Evolutionary conservation across 169 alveolate species (phyloP), one percentile per base, ranked within the genome.

Genomic region (Besnoitia besnoiti): DNA sequence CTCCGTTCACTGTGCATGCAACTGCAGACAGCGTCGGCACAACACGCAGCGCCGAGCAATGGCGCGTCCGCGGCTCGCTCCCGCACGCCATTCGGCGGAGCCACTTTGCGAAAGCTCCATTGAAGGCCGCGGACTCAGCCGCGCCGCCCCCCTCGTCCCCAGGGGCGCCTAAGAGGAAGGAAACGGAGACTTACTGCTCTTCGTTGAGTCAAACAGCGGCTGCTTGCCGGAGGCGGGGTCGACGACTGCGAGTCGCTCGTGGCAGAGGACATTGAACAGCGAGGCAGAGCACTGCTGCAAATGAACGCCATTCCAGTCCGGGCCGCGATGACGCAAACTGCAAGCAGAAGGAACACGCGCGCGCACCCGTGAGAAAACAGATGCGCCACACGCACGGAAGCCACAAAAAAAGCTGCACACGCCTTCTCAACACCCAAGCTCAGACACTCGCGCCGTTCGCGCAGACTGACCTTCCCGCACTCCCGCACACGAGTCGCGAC

Each of bases 231-330:
- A 73, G 16, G 80, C 42, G 27, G 95, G 95, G 42, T 92, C 91
- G 30, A 92, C 95, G 37, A 92, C 85, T 14, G 95, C 49, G 19
- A 92, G 85, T 19, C 95, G 95, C 84, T 92, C 95, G 46, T 92
- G 95, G 77, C 76, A 62, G 44, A 92, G 5, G 16, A 49, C 92
- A 39, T 59, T 76, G 80, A 35, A 14, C 35, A 47, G 49, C 16
- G 80, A 16, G 47, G 33, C 51, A 21, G 47, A 14, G n/a, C 16
- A 27, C 5, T 2, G 0, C 35, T 85, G 92, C 37, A 92, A 44
- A 55, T 85, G 90, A 8, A 85, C 39, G 55, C 95, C 95, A n/a
- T 85, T 92, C 95, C 92, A 91, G 73, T 91, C 94, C 19, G 94
- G 94, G 14, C 94, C 94, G 84, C 94, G 85, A 40, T 91, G 94